Base-by-base conservation (phyloP, 768 basidiomycete species). In the Roridomyces roridus region DNA sequence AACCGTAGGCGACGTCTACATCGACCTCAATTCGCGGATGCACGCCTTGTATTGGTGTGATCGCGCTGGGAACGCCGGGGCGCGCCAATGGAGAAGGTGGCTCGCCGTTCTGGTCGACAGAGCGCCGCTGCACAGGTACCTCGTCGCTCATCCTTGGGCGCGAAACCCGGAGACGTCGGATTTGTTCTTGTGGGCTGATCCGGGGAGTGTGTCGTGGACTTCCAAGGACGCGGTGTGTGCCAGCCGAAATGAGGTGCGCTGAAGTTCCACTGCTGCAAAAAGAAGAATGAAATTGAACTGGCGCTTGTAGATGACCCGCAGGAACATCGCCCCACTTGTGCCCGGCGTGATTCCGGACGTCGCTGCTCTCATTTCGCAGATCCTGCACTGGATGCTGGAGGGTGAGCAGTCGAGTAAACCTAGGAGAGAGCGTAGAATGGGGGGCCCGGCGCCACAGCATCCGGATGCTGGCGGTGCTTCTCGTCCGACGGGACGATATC, bases 1-100 rank as follows among this genome's bases (percentile, higher is more conserved):
- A 3, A 45, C 41, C 47, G 55, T 62, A 1, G 68, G 68, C 15
- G 68, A 69, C 39, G 65, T 69, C 17, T 69, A 67, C 60, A 21
- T 69, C 11, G 64, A 69, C 48, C 31, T 64, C 37, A 62, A 44
- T 18, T 53, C 59, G 7, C 43, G 40, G 23, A 3, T 46, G 7
- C 44, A 51, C 23, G 53, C 59, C 0, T 26, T 60, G 11, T 55
- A 60, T 18, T 60, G 59, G 59, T 53, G 59, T 5, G 59, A 55
- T 5, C 59, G 53, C 29, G 52, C 31, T 8, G 4, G 31, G 15
- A 34, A 34, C 7, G 31, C 7, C 31, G 4, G 15, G 7, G 31
- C 11, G 10, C 31, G 11, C 6, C 47, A 37, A 5, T 60, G 59
- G 59, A 55, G 2, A 20, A 18, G 49, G 18, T 60, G 54, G 53